Base-by-base conservation (phyloP, 73 alveolate genomes). In the Halteria grandinella region DNA sequence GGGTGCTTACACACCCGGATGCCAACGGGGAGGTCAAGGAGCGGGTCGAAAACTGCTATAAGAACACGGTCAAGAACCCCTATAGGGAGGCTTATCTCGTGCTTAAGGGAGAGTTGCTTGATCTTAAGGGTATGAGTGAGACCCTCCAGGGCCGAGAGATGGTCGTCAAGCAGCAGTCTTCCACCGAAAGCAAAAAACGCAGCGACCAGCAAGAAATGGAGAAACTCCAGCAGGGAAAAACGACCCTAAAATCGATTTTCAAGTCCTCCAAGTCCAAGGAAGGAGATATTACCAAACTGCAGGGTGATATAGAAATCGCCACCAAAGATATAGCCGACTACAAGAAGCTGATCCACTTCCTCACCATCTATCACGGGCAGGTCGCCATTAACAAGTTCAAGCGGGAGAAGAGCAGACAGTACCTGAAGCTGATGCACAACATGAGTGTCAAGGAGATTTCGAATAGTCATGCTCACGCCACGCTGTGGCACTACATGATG, bases 171-270 rank as follows among this genome's bases (percentile, higher is more conserved):
- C 11, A 7, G 18, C 37, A 53, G 28, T 21, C 8, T 7, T 5
- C 5, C 20, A 53, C 69, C 23, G 83, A 64, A 23, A 54, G 55
- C 47, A 78, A 52, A 55, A 44, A 52, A 55, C 48, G 44, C 25
- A 64, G 44, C 50, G 76, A 78, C 41, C 69, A 63, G 44, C 25
- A n/a, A 14, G 77, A 36, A 17, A 24, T 54, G 0, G 89, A 78
- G 17, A 64, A 63, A 51, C 31, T 78, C 1, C 11, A 47, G 1
- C 23, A 28, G n/a, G 89, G 89, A 6, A 78, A 78, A 41, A 45
- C 18, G 47, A 63, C 89, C 5, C n/a, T 78, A 1, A 64, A 50
- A 21, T 31, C 48, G 32, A n/a, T 78, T 11, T 64, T 78, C 62
- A 64, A 78, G 28, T 29, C 55, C 6, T 7, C 7, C 5, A 7